These are phyloP conservation scores for Botryotinia calthae DNA, from an alignment of 2,329 filamentous ascomycete species.

Conservation along the genomic window DNA sequence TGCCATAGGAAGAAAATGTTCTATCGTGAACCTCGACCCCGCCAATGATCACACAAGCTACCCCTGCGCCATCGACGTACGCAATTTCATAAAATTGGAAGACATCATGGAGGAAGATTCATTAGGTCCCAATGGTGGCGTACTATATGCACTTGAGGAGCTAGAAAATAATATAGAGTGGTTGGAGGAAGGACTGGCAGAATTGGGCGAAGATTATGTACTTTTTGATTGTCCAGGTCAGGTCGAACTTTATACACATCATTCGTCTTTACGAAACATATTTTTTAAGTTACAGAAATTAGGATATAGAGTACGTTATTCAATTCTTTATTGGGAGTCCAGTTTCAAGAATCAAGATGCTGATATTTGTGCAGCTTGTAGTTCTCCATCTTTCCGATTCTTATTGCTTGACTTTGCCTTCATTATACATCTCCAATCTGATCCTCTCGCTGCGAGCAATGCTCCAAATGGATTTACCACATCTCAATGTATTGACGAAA, in stretches of 20 bases:
- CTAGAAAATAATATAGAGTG: slow-evolving; percentile 92
- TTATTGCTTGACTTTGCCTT: slow-evolving; percentile 88
- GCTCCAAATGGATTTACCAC: slow-evolving; percentile 96
- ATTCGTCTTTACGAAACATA: slow-evolving; percentile 86
- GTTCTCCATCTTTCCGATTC: slow-evolving; percentile 92
- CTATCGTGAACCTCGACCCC: slow-evolving; percentile 93
- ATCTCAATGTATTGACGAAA: slow-evolving; percentile 94
- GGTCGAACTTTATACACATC: slow-evolving; percentile 95
- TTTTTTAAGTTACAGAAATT: slow-evolving; percentile 87
- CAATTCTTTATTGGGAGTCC: slow-evolving; percentile 10
- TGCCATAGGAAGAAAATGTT: slow-evolving; percentile 91
- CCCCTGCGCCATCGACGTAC: slow-evolving; percentile 84
- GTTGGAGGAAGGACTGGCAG: slow-evolving; percentile 77
- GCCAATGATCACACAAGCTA: slow-evolving; percentile 94
- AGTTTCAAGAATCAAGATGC: slow-evolving; percentile 21
- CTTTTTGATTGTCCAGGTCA: slow-evolving; percentile 96
- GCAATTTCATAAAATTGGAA: slow-evolving; percentile 83
- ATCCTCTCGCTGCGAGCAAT: slow-evolving; percentile 92
- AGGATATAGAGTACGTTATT: slow-evolving; percentile 75
- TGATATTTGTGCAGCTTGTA: slow-evolving; percentile 64
- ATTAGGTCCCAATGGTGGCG: slow-evolving; percentile 86
- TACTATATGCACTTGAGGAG: slow-evolving; percentile 92
- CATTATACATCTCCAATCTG: slow-evolving; percentile 90
- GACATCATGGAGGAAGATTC: slow-evolving; percentile 92
- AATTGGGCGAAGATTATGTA: slow-evolving; percentile 84